These are phyloP conservation scores for Ganoderma lucidum DNA, from an alignment of 1,284 basidiomycete genomes.

Conservation along the genomic window DNA sequence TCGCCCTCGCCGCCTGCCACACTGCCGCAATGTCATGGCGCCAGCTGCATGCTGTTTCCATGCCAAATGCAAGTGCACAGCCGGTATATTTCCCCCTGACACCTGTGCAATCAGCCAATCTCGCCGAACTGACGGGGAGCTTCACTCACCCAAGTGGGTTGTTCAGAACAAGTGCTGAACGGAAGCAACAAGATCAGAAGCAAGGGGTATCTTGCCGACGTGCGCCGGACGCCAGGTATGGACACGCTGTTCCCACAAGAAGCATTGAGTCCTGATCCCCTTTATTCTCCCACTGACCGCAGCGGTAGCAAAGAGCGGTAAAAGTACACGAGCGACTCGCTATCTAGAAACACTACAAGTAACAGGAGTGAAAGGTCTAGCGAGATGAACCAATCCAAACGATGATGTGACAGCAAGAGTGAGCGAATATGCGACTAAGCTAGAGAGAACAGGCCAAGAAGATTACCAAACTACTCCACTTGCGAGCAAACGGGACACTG, in stretches of 20 bases:
- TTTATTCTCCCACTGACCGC: conserved; percentile 36
- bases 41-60: not conserved
- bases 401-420: conserved; percentile 2
- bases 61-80: not conserved
- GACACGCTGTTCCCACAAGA: not conserved
- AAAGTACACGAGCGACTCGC: conserved; percentile 33
- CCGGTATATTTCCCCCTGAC: not conserved
- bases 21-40: not conserved
- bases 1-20: not conserved
- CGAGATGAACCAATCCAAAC: conserved; percentile 7
- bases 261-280: conserved; percentile 29
- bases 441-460: conserved; percentile 4
- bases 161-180: conserved; percentile 2
- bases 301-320: conserved; percentile 26
- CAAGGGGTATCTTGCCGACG: not conserved
- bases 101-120: not conserved
- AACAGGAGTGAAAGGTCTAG: conserved; percentile 16
- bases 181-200: not conserved
- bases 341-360: conserved; percentile 14
- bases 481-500: conserved; percentile 12
- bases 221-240: not conserved
- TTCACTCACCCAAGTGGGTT: not conserved
- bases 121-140: not conserved
- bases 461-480: conserved; percentile 8
- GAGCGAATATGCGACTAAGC: conserved; percentile 11